Percentiles rank a stretch among this genome's conserved stretches.
phyloP scores from a whole-genome alignment of 1,284 basidiomycete genomes.

The Rhodofomes roseus region DNA sequence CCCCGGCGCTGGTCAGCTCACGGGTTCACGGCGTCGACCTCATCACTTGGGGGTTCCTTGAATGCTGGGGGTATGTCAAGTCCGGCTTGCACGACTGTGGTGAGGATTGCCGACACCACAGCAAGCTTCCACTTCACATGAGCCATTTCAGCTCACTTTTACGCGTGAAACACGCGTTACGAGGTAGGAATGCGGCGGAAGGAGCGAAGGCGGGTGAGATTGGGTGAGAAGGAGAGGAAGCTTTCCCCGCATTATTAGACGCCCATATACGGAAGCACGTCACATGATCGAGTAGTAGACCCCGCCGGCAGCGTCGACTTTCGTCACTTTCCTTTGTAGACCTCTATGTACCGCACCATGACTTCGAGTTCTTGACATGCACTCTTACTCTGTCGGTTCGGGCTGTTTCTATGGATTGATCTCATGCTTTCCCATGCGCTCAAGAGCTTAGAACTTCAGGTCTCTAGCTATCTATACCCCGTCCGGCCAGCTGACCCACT shows the following conservation, averaged over 20 bases:
- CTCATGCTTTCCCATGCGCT: too few species aligned
- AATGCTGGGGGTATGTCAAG: slow-evolving; percentile 3
- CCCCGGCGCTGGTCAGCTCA: not conserved
- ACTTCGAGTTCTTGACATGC: too few species aligned
- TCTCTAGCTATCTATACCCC: too few species aligned
- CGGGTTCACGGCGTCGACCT: slow-evolving; percentile 8
- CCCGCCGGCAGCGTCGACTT: not conserved
- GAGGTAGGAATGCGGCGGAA: not conserved
- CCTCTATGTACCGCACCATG: too few species aligned
- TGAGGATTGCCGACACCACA: not conserved
- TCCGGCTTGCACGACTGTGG: not conserved
- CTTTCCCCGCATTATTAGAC: not conserved
- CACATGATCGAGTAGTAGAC: not conserved
- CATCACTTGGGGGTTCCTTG: slow-evolving; percentile 5
- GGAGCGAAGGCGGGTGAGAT: not conserved
- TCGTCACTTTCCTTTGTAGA: too few species aligned
- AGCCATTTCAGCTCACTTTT: not conserved
- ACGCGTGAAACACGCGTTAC: not conserved
- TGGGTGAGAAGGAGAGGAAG: too few species aligned
- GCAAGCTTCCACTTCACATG: not conserved
- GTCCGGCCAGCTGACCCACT: too few species aligned
- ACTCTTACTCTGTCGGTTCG: too few species aligned
- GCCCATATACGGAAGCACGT: not conserved
- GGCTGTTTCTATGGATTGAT: too few species aligned
- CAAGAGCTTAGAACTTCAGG: too few species aligned